Evolutionary conservation across 306 rosid species (phyloP).

Genomic region (Quercus dentata): DNA sequence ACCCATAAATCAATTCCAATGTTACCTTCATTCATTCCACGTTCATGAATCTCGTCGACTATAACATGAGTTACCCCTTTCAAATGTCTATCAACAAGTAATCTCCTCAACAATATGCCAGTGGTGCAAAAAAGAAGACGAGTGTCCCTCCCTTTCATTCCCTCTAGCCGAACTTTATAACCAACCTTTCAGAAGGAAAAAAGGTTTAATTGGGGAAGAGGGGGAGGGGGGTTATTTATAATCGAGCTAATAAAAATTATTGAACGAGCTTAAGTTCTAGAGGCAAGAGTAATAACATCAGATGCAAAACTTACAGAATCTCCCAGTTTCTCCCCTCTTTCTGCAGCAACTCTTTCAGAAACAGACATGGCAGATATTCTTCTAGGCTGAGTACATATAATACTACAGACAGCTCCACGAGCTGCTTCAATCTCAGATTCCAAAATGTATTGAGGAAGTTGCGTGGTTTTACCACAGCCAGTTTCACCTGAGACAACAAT

Average conservation of each 20-base stretch:
- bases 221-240: neutral
- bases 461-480: constrained; percentile 99
- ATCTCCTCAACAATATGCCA: constrained; percentile 90
- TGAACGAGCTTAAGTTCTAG: neutral
- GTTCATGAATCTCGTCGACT: constrained; percentile 98
- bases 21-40: constrained; percentile 98
- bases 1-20: neutral
- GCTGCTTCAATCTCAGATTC: constrained; percentile 81
- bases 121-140: constrained; percentile 97
- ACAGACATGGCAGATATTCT: constrained; percentile 95
- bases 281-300: neutral
- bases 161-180: constrained; percentile 94
- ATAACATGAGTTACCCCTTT: constrained; percentile 85
- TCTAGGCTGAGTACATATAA: constrained; percentile 96
- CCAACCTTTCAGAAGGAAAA: constrained; percentile 63
- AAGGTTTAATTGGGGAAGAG: neutral
- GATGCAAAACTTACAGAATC: constrained; percentile 72
- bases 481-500: constrained; percentile 90
- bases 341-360: constrained; percentile 94
- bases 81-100: constrained; percentile 78
- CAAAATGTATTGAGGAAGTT: constrained; percentile 91
- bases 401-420: constrained; percentile 74
- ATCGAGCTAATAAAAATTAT: neutral
- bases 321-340: constrained; percentile 95
- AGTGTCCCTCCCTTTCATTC: constrained; percentile 87